Base-by-base conservation (phyloP, 441 rosid species). In the Bocquillonia castaneifolia region DNA sequence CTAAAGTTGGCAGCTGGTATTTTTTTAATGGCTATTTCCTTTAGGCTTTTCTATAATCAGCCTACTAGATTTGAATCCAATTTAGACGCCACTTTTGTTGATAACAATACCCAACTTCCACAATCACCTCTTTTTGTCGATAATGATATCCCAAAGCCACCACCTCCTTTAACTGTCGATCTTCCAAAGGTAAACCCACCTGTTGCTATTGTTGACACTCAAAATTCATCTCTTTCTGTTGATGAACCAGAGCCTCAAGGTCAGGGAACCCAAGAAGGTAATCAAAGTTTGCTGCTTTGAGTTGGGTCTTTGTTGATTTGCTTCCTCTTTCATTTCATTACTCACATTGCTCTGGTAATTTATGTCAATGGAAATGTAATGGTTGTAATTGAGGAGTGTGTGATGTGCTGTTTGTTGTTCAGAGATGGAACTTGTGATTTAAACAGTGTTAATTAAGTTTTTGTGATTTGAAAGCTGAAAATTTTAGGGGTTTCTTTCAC, bases 1-100 rank as follows among this genome's bases (percentile, higher is more conserved):
- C 69, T 87, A 53, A 90, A 83, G 82, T 72, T 92, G 37, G 78
- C 77, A 22, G 73, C 83, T 36, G 74, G 80, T 20, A 22, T 80
- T 73, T 77, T 94, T 32, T 72, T 86, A 31, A 45, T 80, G 42
- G 84, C 81, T 81, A 68, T 90, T 51, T 90, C 83, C 61, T 80
- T 90, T 65, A 75, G 86, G 68, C 77, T 91, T 62, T 74, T 89
- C 77, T 77, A 74, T 36, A 70, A 73, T 68, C 81, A 80, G 63
- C 84, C 84, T 29, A 23, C 66, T 39, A 86, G 78, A 36, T 78
- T 85, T 59, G 69, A 79, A 34, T 82, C 88, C 12, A 70, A 66
- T 59, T 77, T 80, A 14, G 87, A 71, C 9, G 56, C 82, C 39
- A 57, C 83, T 29, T 70, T 80, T 36, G 77, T 74, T 31, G 85